Evolutionary conservation across 192 early-diverging fungal genomes (phyloP), one percentile per base, ranked within the genome.

Genomic region (Gorgonomyces haynaldii): DNA sequence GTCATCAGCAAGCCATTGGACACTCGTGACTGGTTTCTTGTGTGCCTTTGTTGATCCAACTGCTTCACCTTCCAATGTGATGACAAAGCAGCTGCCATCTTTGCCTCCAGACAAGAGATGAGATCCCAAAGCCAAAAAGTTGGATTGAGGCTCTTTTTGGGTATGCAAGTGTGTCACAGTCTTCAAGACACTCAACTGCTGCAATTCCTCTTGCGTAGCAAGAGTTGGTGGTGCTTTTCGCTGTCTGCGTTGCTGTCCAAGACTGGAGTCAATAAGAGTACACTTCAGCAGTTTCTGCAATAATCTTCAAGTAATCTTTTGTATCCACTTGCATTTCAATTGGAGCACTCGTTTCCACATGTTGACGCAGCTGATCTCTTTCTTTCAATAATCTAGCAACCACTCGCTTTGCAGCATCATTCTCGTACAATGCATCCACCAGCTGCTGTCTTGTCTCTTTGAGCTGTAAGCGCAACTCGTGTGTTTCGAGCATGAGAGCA

Each of bases 331-430:
- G 51, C 1, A 49, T 37, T 15, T 61, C 54, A 5, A 47, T 34
- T 29, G 64, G 72, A 7, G 70, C 61, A 40, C 76, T 69, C 59
- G 69, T 71, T 23, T 25, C 58, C 7, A 42, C 54, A 42, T 72
- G 27, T 30, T 47, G 46, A 12, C 34, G 30, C 8, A 29, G 39
- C 22, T 15, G 29, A 61, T 98, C 90, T 25, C 89, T 74, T 58
- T 98, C 95, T 56, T 81, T 83, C 54, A 85, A 69, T 21, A 96
- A 64, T 22, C 95, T 72, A 2, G 91, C 92, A 64, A 96, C 86
- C 2, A 98, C 95, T 44, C 95, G 61, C 47, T 89, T 85, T 1
- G 91, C 87, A 19, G 95, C 95, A 62, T 98, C 95, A 53, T 92
- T 83, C 63, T 94, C 87, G 61, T 95, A 98, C 37, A 98, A 65